Conservation (phyloP, 164 flowering plant genomes). For the Annona squamosa region DNA sequence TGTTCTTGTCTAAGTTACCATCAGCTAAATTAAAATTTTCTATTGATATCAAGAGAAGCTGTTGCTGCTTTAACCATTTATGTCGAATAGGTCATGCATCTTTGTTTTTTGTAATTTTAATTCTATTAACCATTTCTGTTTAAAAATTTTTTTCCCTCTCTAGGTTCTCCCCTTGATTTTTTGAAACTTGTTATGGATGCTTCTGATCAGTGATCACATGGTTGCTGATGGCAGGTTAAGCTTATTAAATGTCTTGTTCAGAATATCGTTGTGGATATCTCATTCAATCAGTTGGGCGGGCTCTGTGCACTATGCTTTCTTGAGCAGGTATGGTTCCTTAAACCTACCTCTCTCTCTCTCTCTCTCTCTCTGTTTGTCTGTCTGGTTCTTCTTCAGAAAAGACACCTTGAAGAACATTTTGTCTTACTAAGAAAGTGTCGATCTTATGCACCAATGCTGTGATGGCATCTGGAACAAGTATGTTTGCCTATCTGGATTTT, state of each 20-base stretch:
- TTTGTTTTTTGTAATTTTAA: neutral
- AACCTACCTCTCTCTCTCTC: too few relatives aligned
- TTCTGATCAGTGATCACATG: neutral
- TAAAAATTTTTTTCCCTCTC: neutral
- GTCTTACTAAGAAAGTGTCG: too few relatives aligned
- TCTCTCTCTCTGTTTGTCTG: neutral
- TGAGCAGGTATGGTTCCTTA: conserved; percentile 40
- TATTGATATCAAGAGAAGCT: neutral
- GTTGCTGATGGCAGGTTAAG: conserved; percentile 54
- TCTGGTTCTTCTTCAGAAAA: too few relatives aligned
- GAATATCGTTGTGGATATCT: conserved; percentile 57
- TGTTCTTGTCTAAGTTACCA: neutral
- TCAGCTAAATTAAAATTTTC: too few relatives aligned
- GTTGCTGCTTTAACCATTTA: neutral
- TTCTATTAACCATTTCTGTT: neutral
- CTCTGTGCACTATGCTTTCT: conserved; percentile 66
- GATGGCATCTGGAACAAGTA: too few relatives aligned
- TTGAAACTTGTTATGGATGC: neutral
- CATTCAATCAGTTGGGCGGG: conserved; percentile 74
- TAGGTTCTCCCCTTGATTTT: neutral
- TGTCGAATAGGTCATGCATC: neutral
- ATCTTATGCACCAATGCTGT: too few relatives aligned
- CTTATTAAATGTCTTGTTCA: conserved; percentile 69
- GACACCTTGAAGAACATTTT: too few relatives aligned
- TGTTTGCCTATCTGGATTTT: too few relatives aligned